Evolutionary conservation across 805 yeast species (phyloP), one percentile per base, ranked within the genome.

Genomic region (Metschnikowia lunata): DNA sequence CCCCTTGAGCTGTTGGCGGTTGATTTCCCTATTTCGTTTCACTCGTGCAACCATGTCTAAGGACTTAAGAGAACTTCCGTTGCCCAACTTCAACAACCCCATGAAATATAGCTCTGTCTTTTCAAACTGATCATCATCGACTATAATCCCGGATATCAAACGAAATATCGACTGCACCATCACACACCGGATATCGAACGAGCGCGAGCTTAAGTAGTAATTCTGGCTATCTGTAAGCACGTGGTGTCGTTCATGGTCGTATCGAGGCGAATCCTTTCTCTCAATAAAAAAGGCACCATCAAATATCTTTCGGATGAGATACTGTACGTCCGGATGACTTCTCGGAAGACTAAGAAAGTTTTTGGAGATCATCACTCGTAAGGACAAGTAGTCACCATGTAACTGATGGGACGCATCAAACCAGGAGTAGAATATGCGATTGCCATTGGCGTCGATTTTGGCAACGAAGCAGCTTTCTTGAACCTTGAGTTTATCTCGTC

Each of bases 91-190:
- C 15, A 58, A 53, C 34, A 65, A 42, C 4, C 71, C 71, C 39
- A 45, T 39, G 46, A 65, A 66, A 43, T 51, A 66, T 6, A 66
- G 49, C 44, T 67, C 63, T 26, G 66, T 42, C 36, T 51, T 52
- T 36, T 67, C 69, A 34, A 64, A 61, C 26, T 57, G 56, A 15
- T 43, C 46, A 10, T 60, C 66, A 13, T 56, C 60, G 2, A 42
- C 48, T 0, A 59, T 57, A 14, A 61, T 45, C 3, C 54, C 52
- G 7, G 55, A 46, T 14, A 59, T 51, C 5, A 58, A 42, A 26
- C 64, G 52, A 45, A 54, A 60, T 2, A 64, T 49, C 12, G 64
- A 54, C 43, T 65, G 69, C 28, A 63, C 52, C 71, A 67, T 67
- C 27, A 62, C 57, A n/a, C 64, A 57, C 30, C 69, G 53, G 32